Evolutionary conservation across 2,329 filamentous ascomycete species (phyloP), one percentile per base, ranked within the genome.

Genomic region (Trichophyton rubrum): DNA sequence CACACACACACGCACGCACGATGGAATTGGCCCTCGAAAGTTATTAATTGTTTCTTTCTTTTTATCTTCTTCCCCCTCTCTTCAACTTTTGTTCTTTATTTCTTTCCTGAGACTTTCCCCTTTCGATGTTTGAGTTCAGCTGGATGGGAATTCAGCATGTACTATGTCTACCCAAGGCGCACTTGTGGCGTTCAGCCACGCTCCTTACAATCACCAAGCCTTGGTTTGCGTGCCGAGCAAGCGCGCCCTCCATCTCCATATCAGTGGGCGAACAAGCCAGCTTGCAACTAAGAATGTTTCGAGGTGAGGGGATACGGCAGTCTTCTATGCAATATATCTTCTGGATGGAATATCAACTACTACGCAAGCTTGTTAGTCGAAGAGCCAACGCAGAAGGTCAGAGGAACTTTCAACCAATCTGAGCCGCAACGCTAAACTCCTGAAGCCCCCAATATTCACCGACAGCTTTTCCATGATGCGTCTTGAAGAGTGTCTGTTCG

Each of bases 381-480:
- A n/a, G 51, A 35, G 51, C 51, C 51, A 55, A 55, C 51, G 51
- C 30, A 55, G 51, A 55, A 55, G 51, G 11, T 15, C 51, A 55
- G 15, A 33, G 30, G 51, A 55, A 55, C 33, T 27, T 33, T 17
- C 33, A 38, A 33, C 17, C 13, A 35, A 15, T 27, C 13, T 55
- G 51, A 55, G 51, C 51, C 51, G 51, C 51, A 55, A 33, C n/a
- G 27, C 24, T 51, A 35, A 17, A 35, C 17, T 20, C 15, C 27
- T 55, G 27, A 35, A 55, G 51, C 9, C 51, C 51, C 51, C 51
- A 13, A 55, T 35, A 35, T 8, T 35, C 51, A 38, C 51, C 51
- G 51, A 55, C 22, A 27, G 11, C 24, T 51, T 15, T 22, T 51
- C 22, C 20, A 24, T 51, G 15, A 5, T 5, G 45, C 3, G 8